Base-by-base conservation (phyloP, 2,329 filamentous ascomycete genomes). In the Keithomyces neogunnii region DNA sequence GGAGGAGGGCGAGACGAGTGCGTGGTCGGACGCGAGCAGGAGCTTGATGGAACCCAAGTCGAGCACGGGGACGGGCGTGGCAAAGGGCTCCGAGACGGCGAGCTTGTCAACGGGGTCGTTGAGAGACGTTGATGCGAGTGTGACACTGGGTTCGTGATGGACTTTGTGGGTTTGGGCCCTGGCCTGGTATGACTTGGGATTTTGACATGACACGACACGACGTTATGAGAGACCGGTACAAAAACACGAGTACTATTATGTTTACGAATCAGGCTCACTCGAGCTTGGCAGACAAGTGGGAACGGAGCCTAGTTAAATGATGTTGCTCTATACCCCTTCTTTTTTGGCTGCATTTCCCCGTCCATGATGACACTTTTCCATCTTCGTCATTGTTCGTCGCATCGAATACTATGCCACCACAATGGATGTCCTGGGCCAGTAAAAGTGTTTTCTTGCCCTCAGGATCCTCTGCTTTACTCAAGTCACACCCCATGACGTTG, bases 31-130 rank as follows among this genome's bases (percentile, higher is more conserved):
- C 55, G 60, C 68, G 26, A 69, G 68, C 51, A 63, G 62, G 39
- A 71, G 69, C 53, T 54, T 70, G 57, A 61, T 65, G 32, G 69
- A 70, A 42, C 60, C 60, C 1, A 68, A 64, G 36, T 69, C 67
- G 7, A 70, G 67, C 45, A 62, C 62, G 32, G 67, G 63, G 3
- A 63, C 64, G 13, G 62, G 62, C 4, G 59, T 56, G 28, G 61
- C 63, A 4, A 69, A 68, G 53, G 63, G 63, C n/a, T 69, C 67
- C 2, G 69, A 70, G 49, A 67, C 69, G 40, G 67, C 66, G 13
- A 70, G 67, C 1, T 52, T 65, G 48, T 68, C 68, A 19, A 69
- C 68, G 0, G 59, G 60, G 42, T 60, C 56, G 35, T 57, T 59
- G 61, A 56, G 53, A 28, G 40, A 50, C 33, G 50, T 45, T 32